Evolutionary conservation across 1,284 basidiomycete species (phyloP), one percentile per base, ranked within the genome.

Genomic region (Puccinia coronata): DNA sequence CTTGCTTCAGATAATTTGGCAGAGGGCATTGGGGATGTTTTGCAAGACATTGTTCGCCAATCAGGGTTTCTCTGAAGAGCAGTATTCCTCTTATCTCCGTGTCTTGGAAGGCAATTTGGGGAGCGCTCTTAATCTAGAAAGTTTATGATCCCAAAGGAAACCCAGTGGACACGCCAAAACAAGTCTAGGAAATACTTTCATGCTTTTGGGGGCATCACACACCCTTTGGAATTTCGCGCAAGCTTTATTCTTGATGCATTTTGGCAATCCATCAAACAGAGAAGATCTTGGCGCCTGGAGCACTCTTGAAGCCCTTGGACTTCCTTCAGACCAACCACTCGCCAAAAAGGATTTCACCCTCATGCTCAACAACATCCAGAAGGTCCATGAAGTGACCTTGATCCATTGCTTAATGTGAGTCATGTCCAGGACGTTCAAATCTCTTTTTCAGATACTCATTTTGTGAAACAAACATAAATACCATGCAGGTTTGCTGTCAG

Each of bases 351-450:
- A 61, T 36, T 61, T 61, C 57, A 61, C 57, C 2, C 34, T 43
- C 6, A 67, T 67, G 65, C 3, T 67, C 20, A 28, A 36, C n/a
- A 67, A 43, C 39, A 67, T 67, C 8, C 65, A 67, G 20, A 67
- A 43, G 23, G 20, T 67, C 2, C 65, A 67, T 43, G 65, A 67
- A n/a, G 65, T 47, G 2, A 67, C 39, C 2, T 3, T 67, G 3
- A 43, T 67, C 23, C 43, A 43, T 18, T 67, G 65, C 34, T 8
- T 67, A 20, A 5, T 67, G 65, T 67, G 14, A 43, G 65, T 25
- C 20, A n/a, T n/a, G n/a, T 53, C 49, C 12, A n/a, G n/a, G n/a
- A n/a, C n/a, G n/a, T n/a, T n/a, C n/a, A n/a, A n/a, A n/a, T n/a
- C n/a, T n/a, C n/a, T n/a, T n/a, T n/a, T n/a, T n/a, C n/a, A n/a